Percentiles rank a stretch among this genome's conserved stretches.
Conservation (phyloP, 371 early-diverging fungal genomes). For the Sanchytrium tribonematis region DNA sequence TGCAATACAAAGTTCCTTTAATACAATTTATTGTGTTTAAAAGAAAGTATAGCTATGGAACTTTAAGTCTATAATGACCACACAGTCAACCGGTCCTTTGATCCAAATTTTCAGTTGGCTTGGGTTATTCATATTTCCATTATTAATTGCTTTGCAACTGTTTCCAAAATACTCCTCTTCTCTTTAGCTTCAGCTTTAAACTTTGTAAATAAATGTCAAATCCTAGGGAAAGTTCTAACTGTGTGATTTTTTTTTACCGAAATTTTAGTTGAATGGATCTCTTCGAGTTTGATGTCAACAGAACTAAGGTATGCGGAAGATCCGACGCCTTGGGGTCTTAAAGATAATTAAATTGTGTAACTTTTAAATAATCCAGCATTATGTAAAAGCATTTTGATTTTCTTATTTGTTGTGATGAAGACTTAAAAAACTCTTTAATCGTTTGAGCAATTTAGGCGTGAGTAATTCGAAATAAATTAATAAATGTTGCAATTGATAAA, state of each 20-base stretch:
- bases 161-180: neutral
- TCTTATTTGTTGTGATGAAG: too few species aligned
- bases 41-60: neutral
- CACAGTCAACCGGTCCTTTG: neutral
- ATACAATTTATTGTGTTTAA: neutral
- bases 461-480: too few species aligned
- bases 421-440: too few species aligned
- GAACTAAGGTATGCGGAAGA: neutral
- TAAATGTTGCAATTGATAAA: too few species aligned
- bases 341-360: too few species aligned
- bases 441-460: too few species aligned
- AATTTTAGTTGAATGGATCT: neutral
- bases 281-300: neutral
- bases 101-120: neutral
- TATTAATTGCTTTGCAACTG: neutral
- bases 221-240: neutral
- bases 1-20: neutral
- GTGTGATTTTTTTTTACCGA: neutral
- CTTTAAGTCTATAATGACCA: neutral
- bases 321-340: too few species aligned
- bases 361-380: too few species aligned
- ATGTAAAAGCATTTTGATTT: too few species aligned
- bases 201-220: neutral
- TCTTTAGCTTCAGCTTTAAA: neutral
- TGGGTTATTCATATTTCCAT: neutral